Conservation (phyloP, 2,329 filamentous ascomycete species). For the Huntiella abstrusa region DNA sequence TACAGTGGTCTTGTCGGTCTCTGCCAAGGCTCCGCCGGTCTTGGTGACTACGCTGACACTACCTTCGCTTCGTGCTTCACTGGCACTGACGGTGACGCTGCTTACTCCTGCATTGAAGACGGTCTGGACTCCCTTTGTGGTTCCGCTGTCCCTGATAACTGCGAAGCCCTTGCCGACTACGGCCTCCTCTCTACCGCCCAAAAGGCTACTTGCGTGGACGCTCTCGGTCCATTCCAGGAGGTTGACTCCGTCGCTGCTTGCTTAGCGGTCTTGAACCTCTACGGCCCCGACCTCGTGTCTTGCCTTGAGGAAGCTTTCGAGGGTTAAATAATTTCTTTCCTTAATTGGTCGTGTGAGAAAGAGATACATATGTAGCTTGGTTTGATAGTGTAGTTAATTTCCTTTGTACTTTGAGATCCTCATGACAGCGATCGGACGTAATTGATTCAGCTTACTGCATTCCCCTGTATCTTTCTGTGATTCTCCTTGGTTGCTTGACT, state of each 20-base stretch:
- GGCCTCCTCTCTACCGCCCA: not conserved
- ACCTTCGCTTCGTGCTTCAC: constrained; percentile 5
- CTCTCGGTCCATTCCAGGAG: constrained; percentile 5
- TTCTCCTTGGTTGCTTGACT: too few relatives aligned
- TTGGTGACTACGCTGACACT: not conserved
- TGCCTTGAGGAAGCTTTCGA: constrained; percentile 7
- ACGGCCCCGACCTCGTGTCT: not conserved
- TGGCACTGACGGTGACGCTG: not conserved
- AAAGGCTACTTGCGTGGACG: not conserved
- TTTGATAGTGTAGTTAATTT: too few relatives aligned
- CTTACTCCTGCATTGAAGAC: constrained; percentile 3
- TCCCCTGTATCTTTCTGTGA: too few relatives aligned
- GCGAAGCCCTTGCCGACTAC: not conserved
- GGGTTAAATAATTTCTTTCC: too few relatives aligned
- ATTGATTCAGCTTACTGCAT: too few relatives aligned
- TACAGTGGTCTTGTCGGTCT: not conserved
- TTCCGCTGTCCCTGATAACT: not conserved
- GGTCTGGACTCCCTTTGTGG: not conserved
- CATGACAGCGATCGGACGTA: too few relatives aligned
- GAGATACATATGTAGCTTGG: too few relatives aligned
- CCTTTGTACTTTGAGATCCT: too few relatives aligned
- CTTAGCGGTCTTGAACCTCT: not conserved
- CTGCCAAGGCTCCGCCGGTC: constrained; percentile 1
- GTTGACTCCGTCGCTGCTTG: constrained; percentile 1
- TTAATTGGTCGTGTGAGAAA: too few relatives aligned